Evolutionary conservation across 495 filamentous ascomycete genomes (phyloP), one percentile per base, ranked within the genome.

Genomic region (Hypoxylon intermedium): DNA sequence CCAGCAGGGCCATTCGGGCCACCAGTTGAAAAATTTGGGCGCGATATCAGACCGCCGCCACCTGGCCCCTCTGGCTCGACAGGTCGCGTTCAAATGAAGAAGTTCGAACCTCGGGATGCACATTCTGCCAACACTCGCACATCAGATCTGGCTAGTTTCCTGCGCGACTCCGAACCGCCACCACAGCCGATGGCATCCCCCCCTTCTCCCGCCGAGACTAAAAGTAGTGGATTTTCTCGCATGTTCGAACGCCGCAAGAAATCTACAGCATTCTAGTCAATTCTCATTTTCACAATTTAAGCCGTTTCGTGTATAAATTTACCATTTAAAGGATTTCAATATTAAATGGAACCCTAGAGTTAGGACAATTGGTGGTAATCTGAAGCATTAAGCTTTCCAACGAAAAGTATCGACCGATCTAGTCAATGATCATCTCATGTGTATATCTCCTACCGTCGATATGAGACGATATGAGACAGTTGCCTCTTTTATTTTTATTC

Each of bases 141-240:
- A 2, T 84, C 83, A 34, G 90, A 92, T 24, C 73, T 96, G 49
- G 90, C 91, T 2, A 88, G 90, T 60, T 95, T 96, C 71, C 74
- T 97, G 11, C 85, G 82, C 34, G 88, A 87, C 56, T 89, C 88
- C 18, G 90, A 82, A 15, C 90, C 91, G n/a, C 89, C 89, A 19
- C 67, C 71, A n/a, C 53, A 58, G 30, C 47, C 67, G 43, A 43
- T 58, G 19, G 58, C 58, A 1, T 57, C 63, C 16, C 37, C 31
- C 1, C 34, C 68, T 15, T 54, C 61, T 3, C 43, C 65, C 6
- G 36, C 15, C 21, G 61, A 68, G 38, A 67, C 53, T 6, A 69
- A 74, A 45, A 53, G 51, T 24, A 70, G 55, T 13, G 60, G 65
- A 6, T 65, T 72, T 21, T 67, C 67, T 40, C 64, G 71, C 15